Evolutionary conservation across 139 green algal genomes (phyloP), one percentile per base, ranked within the genome.

Genomic region (Picochlorum sp.): DNA sequence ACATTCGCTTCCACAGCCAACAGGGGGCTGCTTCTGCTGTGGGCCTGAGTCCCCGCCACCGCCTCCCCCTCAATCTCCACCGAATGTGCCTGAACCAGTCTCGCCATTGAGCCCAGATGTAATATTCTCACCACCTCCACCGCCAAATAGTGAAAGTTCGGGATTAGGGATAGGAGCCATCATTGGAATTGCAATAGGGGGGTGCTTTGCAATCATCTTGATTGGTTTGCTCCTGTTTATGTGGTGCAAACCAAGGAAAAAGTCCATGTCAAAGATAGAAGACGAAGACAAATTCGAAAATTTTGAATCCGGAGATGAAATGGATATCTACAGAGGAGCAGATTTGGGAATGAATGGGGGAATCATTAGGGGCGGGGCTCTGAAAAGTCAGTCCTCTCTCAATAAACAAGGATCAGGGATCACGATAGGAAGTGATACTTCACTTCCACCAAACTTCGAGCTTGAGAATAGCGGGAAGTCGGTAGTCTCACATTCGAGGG

Each of bases 181-280:
- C 30, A 35, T 61, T 13, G 64, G 45, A 0, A 72, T 72, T 24
- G 64, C 64, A 7, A 33, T 26, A 8, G 64, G 64, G 35, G 56
- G 64, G 22, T 56, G 12, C 12, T 45, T 37, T 20, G 64, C 33
- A 24, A n/a, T 72, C 26, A 20, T 66, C 18, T 26, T 61, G 0
- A 8, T 61, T 5, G 25, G 26, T 24, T 14, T n/a, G 16, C 14
- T 49, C 20, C 4, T 66, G 12, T 61, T 64, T 54, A 59, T 22
- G 26, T 60, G 45, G 26, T 59, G 58, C 16, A 39, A 33, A 36
- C 47, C 20, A 22, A 60, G 22, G 28, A 41, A 28, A 25, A 35
- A 39, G 18, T 31, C 44, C 18, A 22, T 32, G 22, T 53, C 24
- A 31, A 31, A 53, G 20, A 18, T 53, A 14, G 20, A 53, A 41